Evolutionary conservation across 805 yeast genomes (phyloP).

Genomic region (Saturnispora hagleri): DNA sequence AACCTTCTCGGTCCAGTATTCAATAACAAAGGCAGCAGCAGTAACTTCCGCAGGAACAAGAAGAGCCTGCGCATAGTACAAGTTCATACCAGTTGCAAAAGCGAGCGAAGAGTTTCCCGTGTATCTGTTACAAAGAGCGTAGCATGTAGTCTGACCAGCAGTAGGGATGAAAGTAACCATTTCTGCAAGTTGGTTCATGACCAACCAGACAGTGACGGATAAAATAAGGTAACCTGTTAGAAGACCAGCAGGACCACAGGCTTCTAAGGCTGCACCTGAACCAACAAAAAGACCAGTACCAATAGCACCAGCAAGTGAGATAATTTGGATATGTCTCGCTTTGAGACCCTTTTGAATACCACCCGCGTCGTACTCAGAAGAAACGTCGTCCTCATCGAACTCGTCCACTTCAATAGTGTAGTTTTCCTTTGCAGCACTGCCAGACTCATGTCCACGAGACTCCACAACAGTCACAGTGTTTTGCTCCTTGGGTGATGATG

Average conservation of each 20-base stretch:
- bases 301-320: constrained; percentile 64
- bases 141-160: constrained; percentile 38
- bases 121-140: constrained; percentile 23
- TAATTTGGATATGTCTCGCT: constrained; percentile 48
- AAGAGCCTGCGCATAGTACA: constrained; percentile 26
- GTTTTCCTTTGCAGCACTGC: background rate
- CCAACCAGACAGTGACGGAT: constrained; percentile 54
- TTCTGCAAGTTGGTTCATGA: constrained; percentile 58
- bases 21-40: constrained; percentile 52
- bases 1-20: constrained; percentile 39
- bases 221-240: constrained; percentile 55
- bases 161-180: constrained; percentile 53
- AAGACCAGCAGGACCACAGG: constrained; percentile 28
- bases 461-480: background rate
- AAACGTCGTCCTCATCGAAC: constrained; percentile 1
- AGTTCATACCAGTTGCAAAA: constrained; percentile 31
- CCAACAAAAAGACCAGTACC: constrained; percentile 55
- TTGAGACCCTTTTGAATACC: constrained; percentile 34
- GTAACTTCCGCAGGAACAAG: constrained; percentile 42
- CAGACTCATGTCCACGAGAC: background rate
- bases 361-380: background rate
- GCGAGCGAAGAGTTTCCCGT: constrained; percentile 22
- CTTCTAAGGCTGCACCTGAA: constrained; percentile 34
- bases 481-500: background rate
- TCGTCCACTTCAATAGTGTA: constrained; percentile 6